Percentiles rank a stretch among this genome's conserved stretches.
Evolutionary conservation across 495 filamentous ascomycete genomes (phyloP).

Genomic region (Neurospora sp.): DNA sequence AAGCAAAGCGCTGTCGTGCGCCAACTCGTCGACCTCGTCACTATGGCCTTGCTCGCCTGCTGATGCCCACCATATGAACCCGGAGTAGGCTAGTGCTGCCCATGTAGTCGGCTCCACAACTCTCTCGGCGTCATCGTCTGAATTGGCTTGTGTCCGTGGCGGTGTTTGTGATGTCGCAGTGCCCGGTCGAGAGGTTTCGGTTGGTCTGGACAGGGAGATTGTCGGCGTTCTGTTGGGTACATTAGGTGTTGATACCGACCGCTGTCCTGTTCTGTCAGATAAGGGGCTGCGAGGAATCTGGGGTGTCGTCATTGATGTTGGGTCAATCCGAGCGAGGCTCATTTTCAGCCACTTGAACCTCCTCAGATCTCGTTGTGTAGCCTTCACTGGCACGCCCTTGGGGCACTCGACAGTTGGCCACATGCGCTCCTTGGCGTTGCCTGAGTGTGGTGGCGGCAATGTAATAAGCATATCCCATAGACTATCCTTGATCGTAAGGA

Average conservation of each 20-base stretch:
- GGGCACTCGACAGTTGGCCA: constrained; percentile 71
- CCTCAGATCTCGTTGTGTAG: constrained; percentile 81
- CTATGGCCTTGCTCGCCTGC: constrained; percentile 72
- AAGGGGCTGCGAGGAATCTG: constrained; percentile 14
- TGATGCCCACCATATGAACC: constrained; percentile 98
- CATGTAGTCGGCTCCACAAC: constrained; percentile 76
- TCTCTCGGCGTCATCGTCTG: constrained; percentile 34
- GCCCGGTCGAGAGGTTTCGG: constrained; percentile 16
- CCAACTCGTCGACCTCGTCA: constrained; percentile 37
- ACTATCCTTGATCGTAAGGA: constrained; percentile 70
- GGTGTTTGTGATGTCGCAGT: constrained; percentile 6
- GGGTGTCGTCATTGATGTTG: constrained; percentile 5
- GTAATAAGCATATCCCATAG: constrained; percentile 85
- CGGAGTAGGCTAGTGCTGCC: constrained; percentile 78
- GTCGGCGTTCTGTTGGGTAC: constrained; percentile 10
- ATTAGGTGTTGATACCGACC: neutral
- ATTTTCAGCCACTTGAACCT: constrained; percentile 64
- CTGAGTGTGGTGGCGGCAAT: constrained; percentile 52
- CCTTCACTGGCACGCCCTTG: constrained; percentile 55
- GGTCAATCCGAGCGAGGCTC: constrained; percentile 49
- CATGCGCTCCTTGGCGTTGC: constrained; percentile 44
- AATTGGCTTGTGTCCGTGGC: constrained; percentile 3
- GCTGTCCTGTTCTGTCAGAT: neutral
- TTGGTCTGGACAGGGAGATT: constrained; percentile 14
- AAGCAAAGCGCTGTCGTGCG: constrained; percentile 37